phyloP scores from a whole-genome alignment of 306 rosid species.

The Prunus armeniaca region DNA sequence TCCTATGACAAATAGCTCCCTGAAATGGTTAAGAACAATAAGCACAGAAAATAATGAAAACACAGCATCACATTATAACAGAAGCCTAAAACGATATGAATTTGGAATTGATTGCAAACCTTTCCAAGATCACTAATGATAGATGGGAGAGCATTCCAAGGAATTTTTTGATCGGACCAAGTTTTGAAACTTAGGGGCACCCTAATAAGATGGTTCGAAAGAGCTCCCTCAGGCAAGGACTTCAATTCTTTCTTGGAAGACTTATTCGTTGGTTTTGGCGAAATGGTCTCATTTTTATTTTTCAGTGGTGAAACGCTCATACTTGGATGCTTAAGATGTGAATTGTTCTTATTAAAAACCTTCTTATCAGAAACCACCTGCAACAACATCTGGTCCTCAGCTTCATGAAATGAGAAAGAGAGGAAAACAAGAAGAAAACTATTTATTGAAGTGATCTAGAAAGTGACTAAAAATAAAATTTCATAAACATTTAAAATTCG shows the following conservation, averaged over 20 bases:
- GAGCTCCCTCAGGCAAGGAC: background rate
- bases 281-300: background rate
- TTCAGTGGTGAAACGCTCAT: background rate
- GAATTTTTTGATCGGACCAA: background rate
- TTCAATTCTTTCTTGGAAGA: background rate
- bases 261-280: background rate
- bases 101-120: background rate
- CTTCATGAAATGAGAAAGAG: background rate
- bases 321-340: background rate
- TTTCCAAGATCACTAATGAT: background rate
- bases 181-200: background rate
- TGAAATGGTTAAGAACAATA: background rate
- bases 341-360: background rate
- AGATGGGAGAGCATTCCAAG: background rate
- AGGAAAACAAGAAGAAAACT: background rate
- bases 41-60: background rate
- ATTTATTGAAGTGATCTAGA: background rate
- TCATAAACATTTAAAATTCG: background rate
- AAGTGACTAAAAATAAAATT: background rate
- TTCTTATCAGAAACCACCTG: background rate
- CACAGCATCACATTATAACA: background rate
- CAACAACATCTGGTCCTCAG: background rate
- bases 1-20: background rate
- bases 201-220: background rate
- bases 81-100: too few species aligned